Evolutionary conservation across 108 stramenopile species (phyloP).

Genomic region (Cyclotella baltica): DNA sequence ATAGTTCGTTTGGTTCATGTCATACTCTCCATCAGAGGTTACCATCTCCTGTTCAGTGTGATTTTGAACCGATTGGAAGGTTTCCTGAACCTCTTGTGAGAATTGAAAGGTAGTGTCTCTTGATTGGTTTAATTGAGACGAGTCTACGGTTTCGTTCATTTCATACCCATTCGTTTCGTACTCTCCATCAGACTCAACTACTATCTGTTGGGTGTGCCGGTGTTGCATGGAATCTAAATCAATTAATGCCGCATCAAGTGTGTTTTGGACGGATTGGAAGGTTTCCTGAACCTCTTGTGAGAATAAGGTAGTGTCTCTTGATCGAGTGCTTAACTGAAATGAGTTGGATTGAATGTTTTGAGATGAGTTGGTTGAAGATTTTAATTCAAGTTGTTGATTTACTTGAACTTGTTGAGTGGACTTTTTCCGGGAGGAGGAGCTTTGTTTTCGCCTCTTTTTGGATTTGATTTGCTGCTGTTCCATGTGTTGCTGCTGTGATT

Average conservation of each 20-base stretch:
- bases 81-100: conserved; percentile 4
- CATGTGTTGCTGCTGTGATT: not conserved
- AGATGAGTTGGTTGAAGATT: too few relatives aligned
- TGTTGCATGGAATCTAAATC: conserved; percentile 1
- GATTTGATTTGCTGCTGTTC: not conserved
- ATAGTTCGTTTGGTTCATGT: not conserved
- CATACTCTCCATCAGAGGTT: not conserved
- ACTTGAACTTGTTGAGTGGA: too few relatives aligned
- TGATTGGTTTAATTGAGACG: too few relatives aligned
- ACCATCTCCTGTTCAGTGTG: not conserved
- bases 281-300: conserved; percentile 9
- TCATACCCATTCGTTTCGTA: not conserved
- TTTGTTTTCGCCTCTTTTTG: not conserved
- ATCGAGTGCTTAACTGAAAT: too few relatives aligned
- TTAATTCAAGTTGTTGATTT: too few relatives aligned
- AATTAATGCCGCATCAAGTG: conserved; percentile 15
- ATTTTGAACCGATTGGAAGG: conserved; percentile 22
- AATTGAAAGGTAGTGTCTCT: too few relatives aligned
- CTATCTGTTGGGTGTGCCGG: not conserved
- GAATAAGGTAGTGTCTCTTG: too few relatives aligned
- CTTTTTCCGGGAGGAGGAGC: not conserved
- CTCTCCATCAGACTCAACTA: not conserved
- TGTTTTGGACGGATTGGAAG: conserved; percentile 22
- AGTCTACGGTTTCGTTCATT: not conserved
- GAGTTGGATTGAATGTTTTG: too few relatives aligned